Evolutionary conservation across 2,329 filamentous ascomycete species (phyloP).

Genomic region (Colletotrichum musae): DNA sequence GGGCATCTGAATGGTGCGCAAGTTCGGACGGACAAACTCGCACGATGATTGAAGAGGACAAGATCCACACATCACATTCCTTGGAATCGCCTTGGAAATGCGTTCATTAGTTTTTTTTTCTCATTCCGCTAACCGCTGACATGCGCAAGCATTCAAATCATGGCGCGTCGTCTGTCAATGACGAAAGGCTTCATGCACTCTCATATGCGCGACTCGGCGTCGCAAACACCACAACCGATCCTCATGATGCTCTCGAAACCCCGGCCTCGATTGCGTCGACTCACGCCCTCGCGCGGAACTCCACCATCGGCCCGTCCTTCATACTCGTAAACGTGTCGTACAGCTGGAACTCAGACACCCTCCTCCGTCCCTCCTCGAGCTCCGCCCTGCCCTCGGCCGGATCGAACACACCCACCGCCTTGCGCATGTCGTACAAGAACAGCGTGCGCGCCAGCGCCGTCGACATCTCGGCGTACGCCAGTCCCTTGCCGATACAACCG

Average conservation of each 20-base stretch:
- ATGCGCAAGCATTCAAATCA: conserved; percentile 1
- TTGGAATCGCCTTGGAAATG: not conserved
- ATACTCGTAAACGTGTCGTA: conserved; percentile 80
- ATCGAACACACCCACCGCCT: conserved; percentile 63
- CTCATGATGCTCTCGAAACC: not conserved
- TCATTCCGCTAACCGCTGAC: not conserved
- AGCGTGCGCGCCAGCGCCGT: conserved; percentile 73
- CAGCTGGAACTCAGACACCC: conserved; percentile 76
- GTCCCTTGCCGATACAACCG: conserved; percentile 80
- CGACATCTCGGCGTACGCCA: conserved; percentile 78
- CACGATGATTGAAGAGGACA: not conserved
- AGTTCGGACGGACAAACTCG: conserved; percentile 31
- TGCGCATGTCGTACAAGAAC: conserved; percentile 73
- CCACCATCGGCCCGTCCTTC: conserved; percentile 79
- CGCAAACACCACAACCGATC: not conserved
- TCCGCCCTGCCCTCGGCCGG: conserved; percentile 66
- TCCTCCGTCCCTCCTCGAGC: conserved; percentile 69
- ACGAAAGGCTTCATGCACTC: conserved; percentile 24
- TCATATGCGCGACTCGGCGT: not conserved
- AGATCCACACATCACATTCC: not conserved
- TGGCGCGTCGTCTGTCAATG: conserved; percentile 5
- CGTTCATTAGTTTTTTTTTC: not conserved
- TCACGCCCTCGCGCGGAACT: conserved; percentile 63
- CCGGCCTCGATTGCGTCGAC: not conserved
- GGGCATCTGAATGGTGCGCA: conserved; percentile 35